Conservation (phyloP, 129 eudicot genomes). For the Pseudognaphalium luteoalbum region DNA sequence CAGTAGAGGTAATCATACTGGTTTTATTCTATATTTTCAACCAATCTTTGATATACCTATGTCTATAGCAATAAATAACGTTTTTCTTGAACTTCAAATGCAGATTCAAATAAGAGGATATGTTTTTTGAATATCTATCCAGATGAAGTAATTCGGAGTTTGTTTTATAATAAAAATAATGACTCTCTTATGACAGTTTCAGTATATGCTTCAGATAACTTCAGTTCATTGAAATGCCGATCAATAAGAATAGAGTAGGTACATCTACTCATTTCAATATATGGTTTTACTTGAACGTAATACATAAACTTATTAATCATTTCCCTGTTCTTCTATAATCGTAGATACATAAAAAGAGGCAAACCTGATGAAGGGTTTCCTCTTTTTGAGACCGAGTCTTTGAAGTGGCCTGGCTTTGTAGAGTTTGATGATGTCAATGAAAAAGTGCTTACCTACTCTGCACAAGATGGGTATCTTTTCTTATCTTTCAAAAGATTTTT, state of each 20-base stretch:
- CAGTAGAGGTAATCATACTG: conserved; percentile 49
- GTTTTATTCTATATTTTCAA: not conserved
- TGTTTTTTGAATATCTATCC: conserved; percentile 72
- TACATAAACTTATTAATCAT: no score
- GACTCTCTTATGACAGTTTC: conserved; percentile 83
- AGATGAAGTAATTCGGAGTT: conserved; percentile 82
- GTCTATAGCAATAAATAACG: not conserved
- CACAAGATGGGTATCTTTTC: conserved; percentile 61
- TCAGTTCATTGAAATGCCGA: conserved; percentile 83
- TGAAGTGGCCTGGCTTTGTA: conserved; percentile 93
- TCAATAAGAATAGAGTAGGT: conserved; percentile 78
- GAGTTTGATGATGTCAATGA: conserved; percentile 90
- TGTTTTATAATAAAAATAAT: conserved; percentile 79
- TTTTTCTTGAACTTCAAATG: conserved; percentile 25
- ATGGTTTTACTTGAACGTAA: no score
- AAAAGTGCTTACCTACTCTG: conserved; percentile 83
- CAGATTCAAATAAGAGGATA: conserved; percentile 77
- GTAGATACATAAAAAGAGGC: conserved; percentile 58
- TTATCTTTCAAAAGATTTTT: not conserved
- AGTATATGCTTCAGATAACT: conserved; percentile 79
- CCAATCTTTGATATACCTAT: not conserved
- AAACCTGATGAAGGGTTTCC: conserved; percentile 80
- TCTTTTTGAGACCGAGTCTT: conserved; percentile 74
- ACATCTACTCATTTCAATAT: conserved; percentile 1
- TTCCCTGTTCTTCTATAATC: no score